Conservation (phyloP, 495 filamentous ascomycete genomes). For the Tricharina praecox region DNA sequence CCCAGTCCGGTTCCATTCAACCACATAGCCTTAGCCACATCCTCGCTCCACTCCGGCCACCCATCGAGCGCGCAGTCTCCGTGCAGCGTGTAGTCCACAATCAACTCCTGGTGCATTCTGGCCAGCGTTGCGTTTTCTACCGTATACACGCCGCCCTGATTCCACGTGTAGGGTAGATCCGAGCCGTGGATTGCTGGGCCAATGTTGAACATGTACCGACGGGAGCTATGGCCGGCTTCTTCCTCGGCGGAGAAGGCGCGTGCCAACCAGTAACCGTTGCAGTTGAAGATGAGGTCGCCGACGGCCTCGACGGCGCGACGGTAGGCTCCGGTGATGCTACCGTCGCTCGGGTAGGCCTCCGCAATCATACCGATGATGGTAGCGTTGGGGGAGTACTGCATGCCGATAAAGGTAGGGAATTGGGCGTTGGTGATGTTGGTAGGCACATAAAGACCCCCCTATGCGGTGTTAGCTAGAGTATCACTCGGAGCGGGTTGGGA, state of each 20-base stretch:
- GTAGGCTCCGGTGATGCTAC: slow-evolving; percentile 28
- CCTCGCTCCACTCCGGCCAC: slow-evolving; percentile 15
- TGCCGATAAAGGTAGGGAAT: not conserved
- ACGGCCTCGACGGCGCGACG: slow-evolving; percentile 28
- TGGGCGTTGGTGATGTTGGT: not conserved
- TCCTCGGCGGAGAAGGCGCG: slow-evolving; percentile 27
- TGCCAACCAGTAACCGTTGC: slow-evolving; percentile 34
- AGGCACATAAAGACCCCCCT: not conserved
- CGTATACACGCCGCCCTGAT: slow-evolving; percentile 30
- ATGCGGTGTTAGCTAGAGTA: too few relatives aligned
- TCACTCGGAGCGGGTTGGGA: too few relatives aligned
- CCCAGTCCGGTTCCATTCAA: slow-evolving; percentile 13
- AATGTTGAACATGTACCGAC: slow-evolving; percentile 44
- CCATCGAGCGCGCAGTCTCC: slow-evolving; percentile 1
- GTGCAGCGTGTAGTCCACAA: slow-evolving; percentile 12
- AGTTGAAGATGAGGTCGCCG: slow-evolving; percentile 29
- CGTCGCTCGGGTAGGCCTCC: slow-evolving; percentile 31
- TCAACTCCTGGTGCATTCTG: slow-evolving; percentile 14
- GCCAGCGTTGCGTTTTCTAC: slow-evolving; percentile 25
- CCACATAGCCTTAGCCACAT: slow-evolving; percentile 7
- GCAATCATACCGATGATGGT: slow-evolving; percentile 31
- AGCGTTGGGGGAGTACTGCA: not conserved
- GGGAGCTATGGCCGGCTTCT: slow-evolving; percentile 31
- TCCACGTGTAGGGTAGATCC: slow-evolving; percentile 41
- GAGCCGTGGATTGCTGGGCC: slow-evolving; percentile 39